Percentiles rank a stretch among this genome's conserved stretches.
These are phyloP conservation scores for Boletus sp. DNA, from an alignment of 768 basidiomycete species.

Conservation along the genomic window DNA sequence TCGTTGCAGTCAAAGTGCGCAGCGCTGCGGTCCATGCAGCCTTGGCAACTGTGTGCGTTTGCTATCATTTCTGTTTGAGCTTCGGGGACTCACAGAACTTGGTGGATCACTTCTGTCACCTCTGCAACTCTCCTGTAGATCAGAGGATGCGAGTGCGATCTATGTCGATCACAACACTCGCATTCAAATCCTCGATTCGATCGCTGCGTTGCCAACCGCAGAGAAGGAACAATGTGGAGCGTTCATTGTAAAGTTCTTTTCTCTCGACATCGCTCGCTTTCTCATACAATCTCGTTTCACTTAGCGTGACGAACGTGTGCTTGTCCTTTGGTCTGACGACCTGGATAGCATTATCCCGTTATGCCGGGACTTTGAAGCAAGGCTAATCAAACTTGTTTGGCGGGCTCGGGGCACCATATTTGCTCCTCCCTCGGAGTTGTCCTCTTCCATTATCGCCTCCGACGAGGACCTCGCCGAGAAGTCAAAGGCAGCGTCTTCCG, in stretches of 20 bases:
- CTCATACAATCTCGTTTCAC: conserved; percentile 1
- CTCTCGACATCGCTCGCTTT: background rate
- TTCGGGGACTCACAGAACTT: conserved; percentile 2
- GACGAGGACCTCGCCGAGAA: conserved; percentile 58
- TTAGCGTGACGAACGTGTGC: conserved; percentile 79
- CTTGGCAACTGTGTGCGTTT: conserved; percentile 61
- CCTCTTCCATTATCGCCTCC: conserved; percentile 50
- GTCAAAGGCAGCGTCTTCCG: conserved; percentile 21
- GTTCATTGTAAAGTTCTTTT: conserved; percentile 59
- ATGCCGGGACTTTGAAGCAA: conserved; percentile 71
- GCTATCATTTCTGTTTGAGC: background rate
- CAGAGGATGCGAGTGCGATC: conserved; percentile 58
- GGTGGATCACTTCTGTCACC: background rate
- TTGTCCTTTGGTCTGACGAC: conserved; percentile 84
- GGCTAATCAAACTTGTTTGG: conserved; percentile 84
- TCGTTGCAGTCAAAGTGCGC: conserved; percentile 80
- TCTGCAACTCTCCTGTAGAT: conserved; percentile 32
- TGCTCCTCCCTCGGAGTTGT: conserved; percentile 34
- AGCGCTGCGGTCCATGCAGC: conserved; percentile 82
- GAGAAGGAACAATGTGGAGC: conserved; percentile 93
- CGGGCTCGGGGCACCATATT: conserved; percentile 40
- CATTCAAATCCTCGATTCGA: conserved; percentile 80
- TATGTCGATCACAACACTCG: conserved; percentile 79
- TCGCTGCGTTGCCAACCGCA: conserved; percentile 64
- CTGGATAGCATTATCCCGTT: conserved; percentile 76